Evolutionary conservation across 441 rosid species (phyloP), one percentile per base, ranked within the genome.

Genomic region (Manihot esculenta): DNA sequence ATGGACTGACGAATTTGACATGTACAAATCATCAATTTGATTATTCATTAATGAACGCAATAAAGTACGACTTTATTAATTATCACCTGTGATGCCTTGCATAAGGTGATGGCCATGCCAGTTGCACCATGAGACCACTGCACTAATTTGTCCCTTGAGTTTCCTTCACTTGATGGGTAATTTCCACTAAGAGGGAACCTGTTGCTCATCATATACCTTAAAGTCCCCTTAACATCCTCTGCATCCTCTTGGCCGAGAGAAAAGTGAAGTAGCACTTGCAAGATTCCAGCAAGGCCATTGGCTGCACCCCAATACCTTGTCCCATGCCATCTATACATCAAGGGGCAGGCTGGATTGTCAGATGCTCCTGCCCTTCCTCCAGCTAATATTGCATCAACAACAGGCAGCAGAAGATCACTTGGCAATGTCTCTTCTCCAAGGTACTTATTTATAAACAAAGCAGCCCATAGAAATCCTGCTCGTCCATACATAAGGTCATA

Each of bases 301-400:
- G 89, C 94, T 0, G 97, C 94, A n/a, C 98, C 98, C 93, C 90
- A 89, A 72, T 88, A 91, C 48, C 96, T 81, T 0, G 98, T 93
- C 38, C 98, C 98, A 20, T 91, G 96, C 87, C 96, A 91, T 73
- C 98, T 78, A 80, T 87, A 91, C 94, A 93, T 83, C 54, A 93
- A 69, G n/a, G 98, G 98, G 76, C 94, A 93, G 13, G 88, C 81
- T 1, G 84, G 30, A 35, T 81, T 81, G 76, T 83, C 85, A 0
- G 93, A 85, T 1, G 98, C 97, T 51, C 98, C 98, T 6, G 88
- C 92, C 67, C 94, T 84, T 41, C 98, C 98, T 54, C 88, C 98
- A 5, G 91, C 89, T 69, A 93, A 66, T 42, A 90, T 84, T 24
- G 98, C 98, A 0, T 81, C 84, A 1, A 93, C 90, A 1, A 93